Evolutionary conservation across 1,139 yeast species (phyloP).

Genomic region (Pneumocystis sp.): DNA sequence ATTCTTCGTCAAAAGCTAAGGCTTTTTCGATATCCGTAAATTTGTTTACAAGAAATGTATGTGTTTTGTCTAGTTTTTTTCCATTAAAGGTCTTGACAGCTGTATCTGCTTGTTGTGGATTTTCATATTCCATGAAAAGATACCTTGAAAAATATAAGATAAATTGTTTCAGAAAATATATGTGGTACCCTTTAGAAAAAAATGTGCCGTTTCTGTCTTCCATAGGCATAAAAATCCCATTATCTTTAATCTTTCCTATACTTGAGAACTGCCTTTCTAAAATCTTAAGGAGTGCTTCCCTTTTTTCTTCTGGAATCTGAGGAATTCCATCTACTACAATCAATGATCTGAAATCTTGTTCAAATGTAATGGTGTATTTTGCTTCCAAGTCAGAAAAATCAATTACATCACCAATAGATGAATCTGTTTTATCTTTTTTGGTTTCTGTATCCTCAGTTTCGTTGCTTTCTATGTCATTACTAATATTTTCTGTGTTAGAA

Average conservation of each 20-base stretch:
- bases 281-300: conserved; percentile 65
- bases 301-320: conserved; percentile 79
- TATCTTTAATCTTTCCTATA: conserved; percentile 56
- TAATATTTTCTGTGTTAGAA: neutral
- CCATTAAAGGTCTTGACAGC: conserved; percentile 74
- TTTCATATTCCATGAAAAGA: conserved; percentile 69
- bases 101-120: conserved; percentile 51
- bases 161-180: neutral
- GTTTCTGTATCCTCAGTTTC: neutral
- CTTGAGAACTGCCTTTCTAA: conserved; percentile 53
- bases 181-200: conserved; percentile 10
- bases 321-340: conserved; percentile 94
- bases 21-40: conserved; percentile 73
- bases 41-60: conserved; percentile 71
- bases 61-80: conserved; percentile 86
- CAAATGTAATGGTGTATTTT: conserved; percentile 47
- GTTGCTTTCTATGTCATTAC: neutral
- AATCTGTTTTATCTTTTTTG: conserved; percentile 20
- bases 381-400: conserved; percentile 83
- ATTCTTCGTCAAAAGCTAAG: conserved; percentile 52
- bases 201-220: conserved; percentile 48
- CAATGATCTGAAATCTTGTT: conserved; percentile 57
- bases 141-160: conserved; percentile 25
- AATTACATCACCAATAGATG: conserved; percentile 42
- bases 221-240: conserved; percentile 64